Percentiles rank a stretch among this genome's conserved stretches.
Conservation (phyloP, 2,329 filamentous ascomycete genomes). For the Fusarium sp. region DNA sequence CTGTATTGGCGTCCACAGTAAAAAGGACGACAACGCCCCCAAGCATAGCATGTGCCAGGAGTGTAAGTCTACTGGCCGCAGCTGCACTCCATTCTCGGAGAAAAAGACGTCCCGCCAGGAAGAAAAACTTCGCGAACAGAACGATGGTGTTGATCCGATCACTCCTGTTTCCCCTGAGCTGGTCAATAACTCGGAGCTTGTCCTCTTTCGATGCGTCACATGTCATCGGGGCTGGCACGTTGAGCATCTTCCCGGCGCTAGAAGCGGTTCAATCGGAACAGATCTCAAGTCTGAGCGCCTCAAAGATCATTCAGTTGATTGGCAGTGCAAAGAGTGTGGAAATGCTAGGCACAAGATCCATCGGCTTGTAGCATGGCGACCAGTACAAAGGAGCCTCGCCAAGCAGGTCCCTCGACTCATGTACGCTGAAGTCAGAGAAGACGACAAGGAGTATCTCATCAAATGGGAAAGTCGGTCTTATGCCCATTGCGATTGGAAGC, state of each 20-base stretch:
- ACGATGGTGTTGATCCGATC: slow-evolving; percentile 83
- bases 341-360: slow-evolving; percentile 77
- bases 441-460: slow-evolving; percentile 91
- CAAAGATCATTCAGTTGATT: slow-evolving; percentile 80
- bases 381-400: slow-evolving; percentile 57
- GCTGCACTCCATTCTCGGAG: slow-evolving; percentile 82
- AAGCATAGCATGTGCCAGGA: slow-evolving; percentile 79
- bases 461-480: slow-evolving; percentile 90
- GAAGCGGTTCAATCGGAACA: slow-evolving; percentile 53
- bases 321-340: slow-evolving; percentile 85
- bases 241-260: slow-evolving; percentile 78
- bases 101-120: slow-evolving; percentile 84
- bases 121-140: slow-evolving; percentile 84
- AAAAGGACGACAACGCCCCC: slow-evolving; percentile 80
- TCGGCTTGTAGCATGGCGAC: slow-evolving; percentile 90
- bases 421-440: slow-evolving; percentile 66
- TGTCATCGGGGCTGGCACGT: slow-evolving; percentile 89
- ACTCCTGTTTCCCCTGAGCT: slow-evolving; percentile 72
- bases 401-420: slow-evolving; percentile 21
- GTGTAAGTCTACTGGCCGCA: slow-evolving; percentile 75
- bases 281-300: slow-evolving; percentile 67
- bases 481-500: slow-evolving; percentile 87
- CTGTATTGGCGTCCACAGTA: slow-evolving; percentile 79
- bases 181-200: slow-evolving; percentile 81
- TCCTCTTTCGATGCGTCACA: slow-evolving; percentile 85